These are phyloP conservation scores for Debaryomyces singareniensis DNA, from an alignment of 1,139 yeast species.

Conservation along the genomic window DNA sequence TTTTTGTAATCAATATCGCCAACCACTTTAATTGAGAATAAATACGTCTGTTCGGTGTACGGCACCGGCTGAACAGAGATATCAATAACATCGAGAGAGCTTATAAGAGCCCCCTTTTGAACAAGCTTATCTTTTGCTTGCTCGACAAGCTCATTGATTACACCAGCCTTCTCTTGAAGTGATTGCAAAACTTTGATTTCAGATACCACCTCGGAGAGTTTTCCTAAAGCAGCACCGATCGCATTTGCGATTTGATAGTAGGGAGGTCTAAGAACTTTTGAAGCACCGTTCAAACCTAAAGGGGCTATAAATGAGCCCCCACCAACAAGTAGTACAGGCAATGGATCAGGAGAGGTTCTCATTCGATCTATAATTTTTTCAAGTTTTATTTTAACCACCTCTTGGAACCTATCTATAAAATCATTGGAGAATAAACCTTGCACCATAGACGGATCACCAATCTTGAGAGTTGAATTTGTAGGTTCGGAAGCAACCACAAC, in stretches of 20 bases:
- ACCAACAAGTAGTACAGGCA: slow-evolving; percentile 37
- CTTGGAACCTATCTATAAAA: slow-evolving; percentile 9
- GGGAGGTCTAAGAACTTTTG: slow-evolving; percentile 30
- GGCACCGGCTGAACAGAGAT: slow-evolving; percentile 31
- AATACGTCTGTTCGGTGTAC: slow-evolving; percentile 26
- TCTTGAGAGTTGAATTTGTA: slow-evolving; percentile 1
- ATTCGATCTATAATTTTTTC: slow-evolving; percentile 31
- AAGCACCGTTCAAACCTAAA: slow-evolving; percentile 26
- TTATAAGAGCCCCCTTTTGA: slow-evolving; percentile 24
- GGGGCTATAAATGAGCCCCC: slow-evolving; percentile 41
- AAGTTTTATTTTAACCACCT: slow-evolving; percentile 18
- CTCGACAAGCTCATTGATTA: slow-evolving; percentile 15
- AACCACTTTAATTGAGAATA: slow-evolving; percentile 28
- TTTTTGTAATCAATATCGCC: slow-evolving; percentile 33
- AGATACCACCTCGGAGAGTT: slow-evolving; percentile 21
- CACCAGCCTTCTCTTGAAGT: slow-evolving; percentile 14
- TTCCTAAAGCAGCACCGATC: slow-evolving; percentile 42
- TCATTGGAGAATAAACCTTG: slow-evolving; percentile 6
- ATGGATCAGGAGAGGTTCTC: slow-evolving; percentile 35
- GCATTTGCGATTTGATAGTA: slow-evolving; percentile 38
- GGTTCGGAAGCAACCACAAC: slow-evolving; percentile 17
- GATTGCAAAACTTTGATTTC: slow-evolving; percentile 10
- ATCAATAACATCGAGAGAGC: slow-evolving; percentile 22
- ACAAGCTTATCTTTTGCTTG: slow-evolving; percentile 15
- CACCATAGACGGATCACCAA: slow-evolving; percentile 11